Evolutionary conservation across 1,139 yeast genomes (phyloP).

Genomic region (Lodderomyces orthopsilosis): DNA sequence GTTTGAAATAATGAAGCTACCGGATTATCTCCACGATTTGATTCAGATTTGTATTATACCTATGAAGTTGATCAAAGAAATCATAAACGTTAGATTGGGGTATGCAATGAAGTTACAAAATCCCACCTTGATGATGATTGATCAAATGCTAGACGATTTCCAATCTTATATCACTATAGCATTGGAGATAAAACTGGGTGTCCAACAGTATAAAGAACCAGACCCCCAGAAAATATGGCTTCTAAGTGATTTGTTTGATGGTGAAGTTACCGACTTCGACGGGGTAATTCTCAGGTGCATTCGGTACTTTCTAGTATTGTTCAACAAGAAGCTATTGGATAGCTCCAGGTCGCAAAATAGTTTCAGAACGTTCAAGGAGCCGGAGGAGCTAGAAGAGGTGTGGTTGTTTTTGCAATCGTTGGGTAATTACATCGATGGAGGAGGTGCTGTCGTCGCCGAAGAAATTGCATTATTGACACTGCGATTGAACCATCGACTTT

Average conservation of each 20-base stretch:
- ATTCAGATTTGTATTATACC: constrained; percentile 75
- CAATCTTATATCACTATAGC: constrained; percentile 76
- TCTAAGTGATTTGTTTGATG: constrained; percentile 63
- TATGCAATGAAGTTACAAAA: constrained; percentile 79
- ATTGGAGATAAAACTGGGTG: constrained; percentile 68
- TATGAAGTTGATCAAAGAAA: constrained; percentile 74
- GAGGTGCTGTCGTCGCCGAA: constrained; percentile 78
- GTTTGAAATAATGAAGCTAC: constrained; percentile 70
- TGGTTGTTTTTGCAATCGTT: constrained; percentile 75
- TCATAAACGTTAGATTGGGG: constrained; percentile 68
- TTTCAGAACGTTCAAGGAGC: constrained; percentile 85
- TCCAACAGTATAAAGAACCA: constrained; percentile 64
- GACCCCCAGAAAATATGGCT: constrained; percentile 68
- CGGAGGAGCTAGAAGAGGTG: constrained; percentile 79
- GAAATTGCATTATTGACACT: constrained; percentile 67
- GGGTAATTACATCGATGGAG: constrained; percentile 76
- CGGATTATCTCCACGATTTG: constrained; percentile 68
- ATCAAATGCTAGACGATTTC: constrained; percentile 88
- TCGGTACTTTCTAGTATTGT: constrained; percentile 63
- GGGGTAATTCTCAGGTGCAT: constrained; percentile 72
- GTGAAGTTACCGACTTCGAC: constrained; percentile 58
- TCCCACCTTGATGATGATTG: constrained; percentile 95
- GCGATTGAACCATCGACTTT: constrained; percentile 65
- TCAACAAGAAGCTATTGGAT: constrained; percentile 76
- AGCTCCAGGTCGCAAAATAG: constrained; percentile 62